Conservation (phyloP, 345 rosid species). For the Sisymbrium irio region DNA sequence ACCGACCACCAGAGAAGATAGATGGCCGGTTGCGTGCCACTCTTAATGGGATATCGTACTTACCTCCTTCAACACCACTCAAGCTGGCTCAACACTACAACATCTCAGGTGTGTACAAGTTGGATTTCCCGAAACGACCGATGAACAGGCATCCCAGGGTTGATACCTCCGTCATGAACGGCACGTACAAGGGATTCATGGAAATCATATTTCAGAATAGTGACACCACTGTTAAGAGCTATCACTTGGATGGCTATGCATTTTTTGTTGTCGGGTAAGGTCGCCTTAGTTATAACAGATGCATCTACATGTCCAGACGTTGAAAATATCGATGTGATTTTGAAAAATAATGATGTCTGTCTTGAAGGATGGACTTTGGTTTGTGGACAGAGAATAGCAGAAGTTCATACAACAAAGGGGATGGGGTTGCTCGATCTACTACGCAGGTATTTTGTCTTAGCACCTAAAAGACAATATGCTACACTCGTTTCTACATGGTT, state of each 20-base stretch:
- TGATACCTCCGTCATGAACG: conserved; percentile 88
- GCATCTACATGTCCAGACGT: conserved; percentile 2
- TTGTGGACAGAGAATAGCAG: conserved; percentile 93
- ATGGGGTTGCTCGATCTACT: conserved; percentile 81
- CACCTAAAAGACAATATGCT: neutral
- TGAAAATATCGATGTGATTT: neutral
- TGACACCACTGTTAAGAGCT: conserved; percentile 68
- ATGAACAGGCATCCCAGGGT: conserved; percentile 73
- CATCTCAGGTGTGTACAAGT: conserved; percentile 76
- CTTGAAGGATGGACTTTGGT: conserved; percentile 86
- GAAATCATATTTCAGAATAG: conserved; percentile 94
- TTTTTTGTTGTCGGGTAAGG: conserved; percentile 92
- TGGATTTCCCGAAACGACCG: conserved; percentile 74
- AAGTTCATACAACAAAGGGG: conserved; percentile 85
- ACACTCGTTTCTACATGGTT: conserved; percentile 14
- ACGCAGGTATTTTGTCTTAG: conserved; percentile 49
- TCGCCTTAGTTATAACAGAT: conserved; percentile 20
- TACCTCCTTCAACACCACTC: conserved; percentile 79
- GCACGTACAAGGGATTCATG: conserved; percentile 78
- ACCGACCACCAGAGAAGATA: conserved; percentile 70
- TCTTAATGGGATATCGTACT: conserved; percentile 82
- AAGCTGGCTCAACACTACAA: conserved; percentile 84
- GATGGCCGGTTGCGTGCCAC: conserved; percentile 59
- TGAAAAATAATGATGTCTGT: conserved; percentile 19
- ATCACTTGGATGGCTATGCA: conserved; percentile 93